Evolutionary conservation across 2,329 filamentous ascomycete species (phyloP).

Genomic region (Lasiodiplodia citricola): DNA sequence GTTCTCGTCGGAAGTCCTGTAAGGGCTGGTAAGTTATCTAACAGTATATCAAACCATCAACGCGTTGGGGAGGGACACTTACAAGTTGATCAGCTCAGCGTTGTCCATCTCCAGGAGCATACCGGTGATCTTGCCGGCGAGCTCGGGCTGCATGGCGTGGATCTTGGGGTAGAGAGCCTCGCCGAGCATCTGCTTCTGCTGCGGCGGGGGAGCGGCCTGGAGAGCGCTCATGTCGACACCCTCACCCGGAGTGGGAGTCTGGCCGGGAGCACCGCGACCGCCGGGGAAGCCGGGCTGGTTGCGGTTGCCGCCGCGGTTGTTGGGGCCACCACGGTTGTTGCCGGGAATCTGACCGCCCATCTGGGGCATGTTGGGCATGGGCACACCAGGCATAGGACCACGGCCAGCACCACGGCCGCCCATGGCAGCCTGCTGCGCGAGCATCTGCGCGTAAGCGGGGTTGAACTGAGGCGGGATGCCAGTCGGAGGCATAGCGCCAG

Average conservation of each 20-base stretch:
- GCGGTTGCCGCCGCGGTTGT: constrained; percentile 41
- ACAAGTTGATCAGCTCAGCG: constrained; percentile 89
- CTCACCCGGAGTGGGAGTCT: constrained; percentile 32
- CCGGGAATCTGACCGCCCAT: constrained; percentile 59
- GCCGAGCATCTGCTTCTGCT: constrained; percentile 99
- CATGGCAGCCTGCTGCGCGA: constrained; percentile 60
- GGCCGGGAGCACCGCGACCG: constrained; percentile 29
- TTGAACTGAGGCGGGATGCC: constrained; percentile 77
- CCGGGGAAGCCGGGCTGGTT: constrained; percentile 43
- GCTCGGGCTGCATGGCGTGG: constrained; percentile 86
- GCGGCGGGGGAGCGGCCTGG: constrained; percentile 63
- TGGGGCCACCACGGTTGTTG: constrained; percentile 46
- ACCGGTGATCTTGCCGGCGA: constrained; percentile 98
- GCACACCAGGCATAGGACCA: constrained; percentile 71
- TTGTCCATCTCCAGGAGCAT: constrained; percentile 99
- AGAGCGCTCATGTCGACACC: constrained; percentile 60
- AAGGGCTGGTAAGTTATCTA: constrained; percentile 37
- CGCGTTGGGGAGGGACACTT: constrained; percentile 57
- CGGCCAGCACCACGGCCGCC: constrained; percentile 66
- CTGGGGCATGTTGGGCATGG: constrained; percentile 61
- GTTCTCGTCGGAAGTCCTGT: constrained; percentile 83
- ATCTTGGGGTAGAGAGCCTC: constrained; percentile 99
- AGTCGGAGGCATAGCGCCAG: constrained; percentile 62
- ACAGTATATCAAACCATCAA: neutral
- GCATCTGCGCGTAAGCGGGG: constrained; percentile 79